A percentile compares a stretch with the other conserved stretches of the same genome.
Conservation (phyloP, 164 flowering plant species). For the Tetrastigma voinierianum region DNA sequence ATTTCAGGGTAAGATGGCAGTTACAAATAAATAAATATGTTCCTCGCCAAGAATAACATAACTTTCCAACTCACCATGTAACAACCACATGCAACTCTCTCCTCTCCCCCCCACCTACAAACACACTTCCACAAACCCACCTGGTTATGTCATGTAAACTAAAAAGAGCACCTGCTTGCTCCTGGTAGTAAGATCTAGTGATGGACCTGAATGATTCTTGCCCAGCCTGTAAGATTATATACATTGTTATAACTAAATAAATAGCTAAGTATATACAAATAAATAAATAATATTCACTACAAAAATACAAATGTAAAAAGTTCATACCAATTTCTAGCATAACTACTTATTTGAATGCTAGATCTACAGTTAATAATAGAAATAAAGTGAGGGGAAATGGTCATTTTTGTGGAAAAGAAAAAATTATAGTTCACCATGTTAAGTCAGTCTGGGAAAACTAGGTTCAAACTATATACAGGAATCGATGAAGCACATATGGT, state of each 20-base stretch:
- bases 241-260: neutral
- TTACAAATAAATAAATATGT: too few species aligned
- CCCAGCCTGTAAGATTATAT: slow-evolving; percentile 50
- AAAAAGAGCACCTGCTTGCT: slow-evolving; percentile 78
- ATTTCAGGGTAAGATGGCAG: too few species aligned
- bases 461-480: too few species aligned
- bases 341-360: too few species aligned
- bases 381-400: too few species aligned
- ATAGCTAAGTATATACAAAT: neutral
- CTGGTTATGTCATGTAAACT: slow-evolving; percentile 78
- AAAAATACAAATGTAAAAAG: too few species aligned
- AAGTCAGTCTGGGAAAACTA: too few species aligned
- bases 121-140: slow-evolving; percentile 25
- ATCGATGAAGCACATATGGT: too few species aligned
- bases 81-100: neutral
- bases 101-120: neutral
- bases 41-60: neutral
- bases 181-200: slow-evolving; percentile 78
- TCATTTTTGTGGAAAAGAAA: too few species aligned
- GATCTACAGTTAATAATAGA: too few species aligned
- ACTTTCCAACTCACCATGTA: neutral
- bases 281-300: slow-evolving; percentile 1
- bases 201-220: slow-evolving; percentile 78
- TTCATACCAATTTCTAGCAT: too few species aligned
- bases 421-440: too few species aligned